Evolutionary conservation across 192 early-diverging fungal species (phyloP), one percentile per base, ranked within the genome.

Genomic region (Podila minutissima): DNA sequence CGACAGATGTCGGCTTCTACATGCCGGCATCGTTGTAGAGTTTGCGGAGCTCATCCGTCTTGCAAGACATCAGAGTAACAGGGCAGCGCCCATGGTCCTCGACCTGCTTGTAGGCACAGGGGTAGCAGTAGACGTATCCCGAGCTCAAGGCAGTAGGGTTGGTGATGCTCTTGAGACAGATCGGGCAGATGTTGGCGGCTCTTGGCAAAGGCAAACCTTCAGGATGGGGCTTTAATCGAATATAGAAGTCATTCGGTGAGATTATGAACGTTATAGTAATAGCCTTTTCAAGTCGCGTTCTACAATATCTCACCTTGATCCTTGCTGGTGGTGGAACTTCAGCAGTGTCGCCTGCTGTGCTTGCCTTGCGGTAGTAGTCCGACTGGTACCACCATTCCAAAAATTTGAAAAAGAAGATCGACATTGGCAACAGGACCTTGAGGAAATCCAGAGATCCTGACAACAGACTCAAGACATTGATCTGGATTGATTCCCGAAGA

Each of bases 381-480:
- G 92, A 93, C 32, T 91, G 87, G 77, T 96, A 95, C 96, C 96
- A 98, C 97, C 97, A 98, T 83, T 97, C 97, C 66, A 97, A 76
- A 76, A 98, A 98, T 66, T 93, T 93, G 85, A 93, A 97, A 77
- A 95, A 93, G 84, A 98, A 97, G 22, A 98, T 94, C 0, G 93
- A 92, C 87, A 96, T 89, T 28, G 96, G 97, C 63, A 98, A 82
- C 19, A 93, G 67, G 3, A 91, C 89, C 68, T 94, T 93, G 46
- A 96, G 88, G 69, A 93, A 84, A 32, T 95, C 91, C 24, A 97
- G 83, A 3, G 88, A 74, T 33, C 88, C 79, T 5, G 89, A 85
- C 2, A 92, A 79, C 11, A 89, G 64, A 41, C 67, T 51, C 0
- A 83, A 29, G 5, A 81, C 71, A 9, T 66, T 81, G 62, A 73